phyloP scores from a whole-genome alignment of 306 rosid species.

The Pyrus betulifolia region DNA sequence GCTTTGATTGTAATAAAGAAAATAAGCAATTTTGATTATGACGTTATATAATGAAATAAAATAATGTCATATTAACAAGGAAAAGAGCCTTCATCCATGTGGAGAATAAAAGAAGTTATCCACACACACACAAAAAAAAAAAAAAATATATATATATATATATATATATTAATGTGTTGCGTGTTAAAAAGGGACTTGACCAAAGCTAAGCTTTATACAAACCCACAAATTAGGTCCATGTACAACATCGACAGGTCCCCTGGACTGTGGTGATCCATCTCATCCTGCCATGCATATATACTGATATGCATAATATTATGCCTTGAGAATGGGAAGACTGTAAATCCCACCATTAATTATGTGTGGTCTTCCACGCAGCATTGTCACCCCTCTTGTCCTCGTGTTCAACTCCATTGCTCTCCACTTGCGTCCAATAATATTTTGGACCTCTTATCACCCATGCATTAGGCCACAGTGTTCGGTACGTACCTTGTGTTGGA shows the following conservation, averaged over 20 bases:
- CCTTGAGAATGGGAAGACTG: neutral
- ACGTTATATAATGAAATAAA: neutral
- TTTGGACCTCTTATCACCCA: neutral
- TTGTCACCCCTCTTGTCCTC: conserved; percentile 5
- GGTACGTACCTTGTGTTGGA: conserved; percentile 18
- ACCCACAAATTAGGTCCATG: neutral
- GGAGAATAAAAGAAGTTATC: neutral
- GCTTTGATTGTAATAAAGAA: no score
- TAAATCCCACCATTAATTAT: conserved; percentile 9
- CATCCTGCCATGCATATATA: conserved; percentile 5
- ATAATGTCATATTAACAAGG: neutral
- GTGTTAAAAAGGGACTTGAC: neutral
- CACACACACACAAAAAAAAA: no score
- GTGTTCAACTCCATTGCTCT: conserved; percentile 31
- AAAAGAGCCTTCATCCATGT: neutral
- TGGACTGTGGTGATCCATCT: conserved; percentile 8
- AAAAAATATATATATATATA: no score
- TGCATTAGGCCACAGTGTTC: neutral
- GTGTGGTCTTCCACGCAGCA: conserved; percentile 34
- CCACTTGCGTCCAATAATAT: conserved; percentile 24
- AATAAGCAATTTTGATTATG: neutral
- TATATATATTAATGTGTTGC: neutral
- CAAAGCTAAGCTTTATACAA: neutral
- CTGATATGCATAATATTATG: neutral
- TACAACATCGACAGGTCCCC: neutral